Percentiles rank a stretch among this genome's conserved stretches.
Evolutionary conservation across 768 basidiomycete genomes (phyloP).

Genomic region (Kwoniella sp.): DNA sequence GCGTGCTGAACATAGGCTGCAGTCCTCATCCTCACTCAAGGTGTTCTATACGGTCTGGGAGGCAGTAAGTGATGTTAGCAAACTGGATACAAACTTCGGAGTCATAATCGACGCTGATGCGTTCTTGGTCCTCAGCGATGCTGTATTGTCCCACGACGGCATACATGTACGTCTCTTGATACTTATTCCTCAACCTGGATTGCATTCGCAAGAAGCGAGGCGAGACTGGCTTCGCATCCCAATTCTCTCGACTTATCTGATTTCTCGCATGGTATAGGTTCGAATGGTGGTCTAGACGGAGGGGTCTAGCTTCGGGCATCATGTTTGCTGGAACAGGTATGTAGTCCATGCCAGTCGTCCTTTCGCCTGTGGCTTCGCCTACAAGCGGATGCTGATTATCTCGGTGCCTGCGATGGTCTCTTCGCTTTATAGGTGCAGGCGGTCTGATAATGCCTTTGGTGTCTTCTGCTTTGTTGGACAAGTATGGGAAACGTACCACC

Average conservation of each 20-base stretch:
- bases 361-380: not conserved
- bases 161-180: constrained; percentile 36
- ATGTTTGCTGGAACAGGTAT: constrained; percentile 39
- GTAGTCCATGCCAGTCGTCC: constrained; percentile 1
- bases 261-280: constrained; percentile 7
- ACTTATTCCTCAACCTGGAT: too few species aligned
- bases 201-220: too few species aligned
- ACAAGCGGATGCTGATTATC: not conserved
- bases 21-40: constrained; percentile 29
- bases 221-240: not conserved
- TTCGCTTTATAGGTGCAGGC: constrained; percentile 27
- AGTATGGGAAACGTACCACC: constrained; percentile 28
- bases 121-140: constrained; percentile 15
- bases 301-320: constrained; percentile 34
- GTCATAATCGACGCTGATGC: constrained; percentile 7
- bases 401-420: not conserved
- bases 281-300: constrained; percentile 32
- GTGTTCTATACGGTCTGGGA: constrained; percentile 33
- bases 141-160: constrained; percentile 36
- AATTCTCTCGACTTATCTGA: not conserved
- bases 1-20: constrained; percentile 16
- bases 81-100: too few species aligned
- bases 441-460: constrained; percentile 39
- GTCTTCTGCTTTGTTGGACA: constrained; percentile 21
- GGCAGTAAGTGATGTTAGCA: constrained; percentile 40